A percentile compares a stretch with the other conserved stretches of the same genome.
Conservation (phyloP, 768 basidiomycete genomes). For the Tylopilus sp. region DNA sequence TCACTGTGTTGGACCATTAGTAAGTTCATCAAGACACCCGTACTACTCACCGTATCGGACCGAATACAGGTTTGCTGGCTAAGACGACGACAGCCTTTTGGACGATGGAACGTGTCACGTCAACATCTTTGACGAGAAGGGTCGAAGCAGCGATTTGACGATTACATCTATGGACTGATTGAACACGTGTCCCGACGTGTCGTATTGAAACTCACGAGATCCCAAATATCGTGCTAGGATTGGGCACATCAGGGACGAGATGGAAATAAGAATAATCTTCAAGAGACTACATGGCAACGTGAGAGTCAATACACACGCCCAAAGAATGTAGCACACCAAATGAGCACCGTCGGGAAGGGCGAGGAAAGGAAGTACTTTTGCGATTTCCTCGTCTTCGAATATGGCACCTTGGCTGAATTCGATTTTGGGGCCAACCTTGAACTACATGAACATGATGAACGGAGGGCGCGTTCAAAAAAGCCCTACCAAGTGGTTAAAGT, state of each 20-base stretch:
- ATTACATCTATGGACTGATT: slow-evolving; percentile 63
- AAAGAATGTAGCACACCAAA: slow-evolving; percentile 45
- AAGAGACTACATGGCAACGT: slow-evolving; percentile 10
- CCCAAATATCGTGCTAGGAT: slow-evolving; percentile 85
- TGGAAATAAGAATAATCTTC: slow-evolving; percentile 99
- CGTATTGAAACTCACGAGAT: slow-evolving; percentile 62
- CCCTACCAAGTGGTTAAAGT: slow-evolving; percentile 89
- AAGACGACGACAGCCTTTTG: slow-evolving; percentile 97
- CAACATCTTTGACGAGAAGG: slow-evolving; percentile 72
- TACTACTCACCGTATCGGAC: slow-evolving; percentile 73
- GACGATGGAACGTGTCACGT: slow-evolving; percentile 93
- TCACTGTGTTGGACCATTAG: slow-evolving; percentile 50
- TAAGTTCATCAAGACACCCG: neutral
- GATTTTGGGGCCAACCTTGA: slow-evolving; percentile 86
- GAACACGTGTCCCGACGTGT: neutral
- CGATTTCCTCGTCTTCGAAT: slow-evolving; percentile 81
- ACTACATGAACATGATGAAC: slow-evolving; percentile 14
- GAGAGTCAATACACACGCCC: slow-evolving; percentile 7
- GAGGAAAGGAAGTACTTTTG: slow-evolving; percentile 86
- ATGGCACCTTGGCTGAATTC: slow-evolving; percentile 80
- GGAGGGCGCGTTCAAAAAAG: neutral
- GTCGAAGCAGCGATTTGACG: slow-evolving; percentile 85
- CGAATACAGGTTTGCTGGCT: slow-evolving; percentile 87
- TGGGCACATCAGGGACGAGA: slow-evolving; percentile 67
- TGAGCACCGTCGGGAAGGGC: slow-evolving; percentile 98